Base-by-base conservation (phyloP, 331 rosid genomes). In the Pyrus hybrid region DNA sequence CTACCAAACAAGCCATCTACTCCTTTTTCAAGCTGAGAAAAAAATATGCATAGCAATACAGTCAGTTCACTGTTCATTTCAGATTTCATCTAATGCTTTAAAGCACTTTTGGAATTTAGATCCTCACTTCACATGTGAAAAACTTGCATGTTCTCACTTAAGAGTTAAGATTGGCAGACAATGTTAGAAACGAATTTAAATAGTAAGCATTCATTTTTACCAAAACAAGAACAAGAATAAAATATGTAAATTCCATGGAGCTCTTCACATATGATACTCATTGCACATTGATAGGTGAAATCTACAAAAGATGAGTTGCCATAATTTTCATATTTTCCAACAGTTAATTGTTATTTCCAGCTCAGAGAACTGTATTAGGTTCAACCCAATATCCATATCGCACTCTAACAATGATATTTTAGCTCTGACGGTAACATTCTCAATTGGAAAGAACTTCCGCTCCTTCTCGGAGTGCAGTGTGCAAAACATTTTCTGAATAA, bases 1-100 rank as follows among this genome's bases (percentile, higher is more conserved):
- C 99, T 95, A 72, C 81, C 90, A 80, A 95, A 95, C 86, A 95
- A 82, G 78, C 99, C 99, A 83, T 95, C 99, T 51, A 95, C 97
- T 77, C 99, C 98, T 85, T 89, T 92, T 86, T 95, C 99, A 58
- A 95, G 87, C 99, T 95, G 97, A 79, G 63, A 82, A 76, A 86
- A 21, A 71, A 54, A 41, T 75, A 77, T 18, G 75, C 47, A 64
- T 30, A 17, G 45, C 35, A 75, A 23, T 26, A 28, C 65, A 43
- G 45, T 49, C 26, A 76, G 58, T n/a, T 56, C 63, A 76, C 43
- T n/a, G 43, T 25, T 30, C 57, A 54, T 32, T 14, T 61, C 16
- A 47, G 22, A 68, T 28, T 14, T 41, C 56, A 29, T 4, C 2
- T 14, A 29, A 57, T 63, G n/a, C 6, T 26, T 51, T 16, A 21